Conservation (phyloP, 2,329 filamentous ascomycete species). For the Phialophora macrospora region DNA sequence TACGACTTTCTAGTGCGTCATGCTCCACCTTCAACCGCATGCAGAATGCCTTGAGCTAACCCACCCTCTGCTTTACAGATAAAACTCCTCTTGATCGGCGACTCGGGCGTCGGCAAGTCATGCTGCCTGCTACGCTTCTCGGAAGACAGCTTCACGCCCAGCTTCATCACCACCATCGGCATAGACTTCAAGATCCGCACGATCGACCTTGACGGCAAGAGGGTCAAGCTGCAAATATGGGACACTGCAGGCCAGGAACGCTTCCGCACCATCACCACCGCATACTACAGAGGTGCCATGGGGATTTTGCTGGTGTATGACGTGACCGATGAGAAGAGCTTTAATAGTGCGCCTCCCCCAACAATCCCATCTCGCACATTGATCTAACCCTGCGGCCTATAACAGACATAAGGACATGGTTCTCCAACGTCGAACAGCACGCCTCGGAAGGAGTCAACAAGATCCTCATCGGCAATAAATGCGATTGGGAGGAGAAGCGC, state of each 20-base stretch:
- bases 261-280: conserved; percentile 97
- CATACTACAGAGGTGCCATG: conserved; percentile 98
- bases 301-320: conserved; percentile 97
- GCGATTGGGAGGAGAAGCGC: conserved; percentile 99
- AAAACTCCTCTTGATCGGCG: conserved; percentile 94
- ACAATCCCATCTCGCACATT: neutral
- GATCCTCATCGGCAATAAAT: conserved; percentile 99
- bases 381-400: conserved; percentile 24
- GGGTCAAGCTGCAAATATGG: conserved; percentile 99
- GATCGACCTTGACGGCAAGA: conserved; percentile 97
- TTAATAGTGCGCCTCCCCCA: conserved; percentile 71
- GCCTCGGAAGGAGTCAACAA: conserved; percentile 99
- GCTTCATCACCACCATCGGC: conserved; percentile 98
- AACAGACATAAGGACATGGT: conserved; percentile 97
- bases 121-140: conserved; percentile 96
- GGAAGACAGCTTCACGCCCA: conserved; percentile 95
- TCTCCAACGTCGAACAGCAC: conserved; percentile 98
- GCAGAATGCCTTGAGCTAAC: conserved; percentile 6
- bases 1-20: conserved; percentile 93
- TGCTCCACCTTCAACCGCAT: conserved; percentile 12
- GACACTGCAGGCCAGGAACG: conserved; percentile 98
- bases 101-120: conserved; percentile 95
- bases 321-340: conserved; percentile 93
- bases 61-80: conserved; percentile 64
- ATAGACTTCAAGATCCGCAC: conserved; percentile 99